Conservation (phyloP, 441 rosid species). For the Isatis lusitanica region DNA sequence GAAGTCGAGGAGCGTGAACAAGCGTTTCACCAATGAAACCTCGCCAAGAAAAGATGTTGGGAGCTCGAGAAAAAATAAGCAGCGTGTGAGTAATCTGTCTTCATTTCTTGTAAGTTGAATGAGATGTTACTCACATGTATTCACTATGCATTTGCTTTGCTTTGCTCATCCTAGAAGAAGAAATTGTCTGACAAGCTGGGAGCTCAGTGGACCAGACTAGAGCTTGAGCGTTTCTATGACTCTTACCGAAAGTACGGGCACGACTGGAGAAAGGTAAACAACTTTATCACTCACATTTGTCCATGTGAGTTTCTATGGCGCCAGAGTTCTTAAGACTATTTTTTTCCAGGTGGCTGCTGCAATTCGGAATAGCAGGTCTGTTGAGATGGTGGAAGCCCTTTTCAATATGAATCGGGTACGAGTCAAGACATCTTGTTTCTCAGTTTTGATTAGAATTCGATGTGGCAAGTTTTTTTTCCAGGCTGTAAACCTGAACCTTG, state of each 20-base stretch:
- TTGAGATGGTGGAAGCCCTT: slow-evolving; percentile 86
- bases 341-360: slow-evolving; percentile 62
- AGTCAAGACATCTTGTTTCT: not conserved
- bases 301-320: not conserved
- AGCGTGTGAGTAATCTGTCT: slow-evolving; percentile 47
- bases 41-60: slow-evolving; percentile 61
- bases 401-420: slow-evolving; percentile 81
- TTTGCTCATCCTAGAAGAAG: slow-evolving; percentile 50
- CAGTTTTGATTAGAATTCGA: not conserved
- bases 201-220: slow-evolving; percentile 74
- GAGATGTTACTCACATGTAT: not conserved
- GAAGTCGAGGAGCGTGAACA: slow-evolving; percentile 72
- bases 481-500: not conserved
- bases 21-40: slow-evolving; percentile 60
- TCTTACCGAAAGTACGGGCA: slow-evolving; percentile 72
- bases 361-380: slow-evolving; percentile 61
- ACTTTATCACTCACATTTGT: not conserved
- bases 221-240: slow-evolving; percentile 80
- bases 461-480: not conserved
- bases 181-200: slow-evolving; percentile 75
- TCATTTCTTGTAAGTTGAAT: not conserved
- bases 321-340: slow-evolving; percentile 4
- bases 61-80: slow-evolving; percentile 52
- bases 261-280: slow-evolving; percentile 78
- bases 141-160: slow-evolving; percentile 15